Percentiles rank a stretch among this genome's conserved stretches.
Conservation (phyloP, 306 rosid species). For the Pyrus pyrifolia region DNA sequence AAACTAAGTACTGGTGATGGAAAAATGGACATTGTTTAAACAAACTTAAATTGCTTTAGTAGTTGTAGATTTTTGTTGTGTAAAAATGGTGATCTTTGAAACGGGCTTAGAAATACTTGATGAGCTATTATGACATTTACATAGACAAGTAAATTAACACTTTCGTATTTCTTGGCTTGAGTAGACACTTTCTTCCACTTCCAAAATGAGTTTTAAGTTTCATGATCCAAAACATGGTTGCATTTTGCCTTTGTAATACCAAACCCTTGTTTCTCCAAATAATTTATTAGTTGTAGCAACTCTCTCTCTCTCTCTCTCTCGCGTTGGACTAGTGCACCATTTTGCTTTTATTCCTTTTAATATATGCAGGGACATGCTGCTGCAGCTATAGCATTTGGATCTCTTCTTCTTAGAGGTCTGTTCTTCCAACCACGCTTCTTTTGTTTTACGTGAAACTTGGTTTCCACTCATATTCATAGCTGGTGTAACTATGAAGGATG, state of each 20-base stretch:
- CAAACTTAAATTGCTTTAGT: not conserved
- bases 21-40: not conserved
- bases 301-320: no score
- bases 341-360: not conserved
- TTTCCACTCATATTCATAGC: not conserved
- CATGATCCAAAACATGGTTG: no score
- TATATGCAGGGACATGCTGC: conserved; percentile 76
- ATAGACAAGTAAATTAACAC: not conserved
- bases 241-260: not conserved
- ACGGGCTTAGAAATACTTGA: not conserved
- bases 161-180: not conserved
- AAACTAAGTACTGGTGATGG: not conserved
- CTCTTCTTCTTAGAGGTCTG: conserved; percentile 89
- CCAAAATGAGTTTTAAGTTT: not conserved
- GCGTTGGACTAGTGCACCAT: not conserved
- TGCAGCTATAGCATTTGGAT: conserved; percentile 88
- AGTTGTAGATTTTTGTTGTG: not conserved
- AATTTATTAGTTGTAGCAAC: no score
- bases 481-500: not conserved
- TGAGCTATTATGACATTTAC: not conserved
- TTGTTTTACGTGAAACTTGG: not conserved
- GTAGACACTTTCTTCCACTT: not conserved
- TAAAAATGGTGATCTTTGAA: not conserved
- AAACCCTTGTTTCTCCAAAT: not conserved
- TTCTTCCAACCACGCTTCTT: conserved; percentile 4